These are phyloP conservation scores for Niebla homalea DNA, from an alignment of 495 filamentous ascomycete genomes.

Conservation along the genomic window DNA sequence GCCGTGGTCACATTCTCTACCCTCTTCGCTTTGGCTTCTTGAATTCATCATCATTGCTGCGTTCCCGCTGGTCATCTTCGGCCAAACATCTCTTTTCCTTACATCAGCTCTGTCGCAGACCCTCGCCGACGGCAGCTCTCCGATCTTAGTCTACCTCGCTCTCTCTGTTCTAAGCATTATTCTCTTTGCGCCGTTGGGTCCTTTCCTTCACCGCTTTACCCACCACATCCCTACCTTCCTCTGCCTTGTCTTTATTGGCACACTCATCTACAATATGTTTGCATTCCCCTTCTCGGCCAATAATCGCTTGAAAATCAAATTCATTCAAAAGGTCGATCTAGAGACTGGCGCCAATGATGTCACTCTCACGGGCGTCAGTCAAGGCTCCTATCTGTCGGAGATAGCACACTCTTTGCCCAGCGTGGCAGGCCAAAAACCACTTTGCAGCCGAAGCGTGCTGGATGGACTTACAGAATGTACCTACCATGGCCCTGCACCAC, in stretches of 20 bases:
- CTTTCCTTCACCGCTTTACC: slow-evolving; percentile 77
- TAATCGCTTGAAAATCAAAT: slow-evolving; percentile 74
- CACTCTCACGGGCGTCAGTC: slow-evolving; percentile 50
- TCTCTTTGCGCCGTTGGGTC: slow-evolving; percentile 62
- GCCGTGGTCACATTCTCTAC: slow-evolving; percentile 65
- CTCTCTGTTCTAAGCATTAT: slow-evolving; percentile 55
- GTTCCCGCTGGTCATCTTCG: slow-evolving; percentile 58
- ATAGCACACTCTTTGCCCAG: slow-evolving; percentile 59
- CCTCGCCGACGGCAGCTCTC: slow-evolving; percentile 58
- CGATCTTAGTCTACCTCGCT: slow-evolving; percentile 54
- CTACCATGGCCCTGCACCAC: slow-evolving; percentile 55
- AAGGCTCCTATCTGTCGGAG: slow-evolving; percentile 49
- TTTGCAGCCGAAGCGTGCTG: slow-evolving; percentile 30
- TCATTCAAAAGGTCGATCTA: slow-evolving; percentile 69
- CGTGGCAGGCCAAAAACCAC: slow-evolving; percentile 45
- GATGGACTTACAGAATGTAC: slow-evolving; percentile 48
- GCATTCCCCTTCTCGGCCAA: slow-evolving; percentile 79
- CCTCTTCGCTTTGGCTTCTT: slow-evolving; percentile 71
- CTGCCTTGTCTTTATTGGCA: slow-evolving; percentile 58
- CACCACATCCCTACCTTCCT: slow-evolving; percentile 70
- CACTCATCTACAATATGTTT: slow-evolving; percentile 71
- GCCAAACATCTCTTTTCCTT: slow-evolving; percentile 60
- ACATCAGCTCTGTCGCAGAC: slow-evolving; percentile 65
- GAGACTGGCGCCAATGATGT: slow-evolving; percentile 56
- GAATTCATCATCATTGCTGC: slow-evolving; percentile 75